Conservation (phyloP, 306 rosid genomes). For the Vigna nakashimae region DNA sequence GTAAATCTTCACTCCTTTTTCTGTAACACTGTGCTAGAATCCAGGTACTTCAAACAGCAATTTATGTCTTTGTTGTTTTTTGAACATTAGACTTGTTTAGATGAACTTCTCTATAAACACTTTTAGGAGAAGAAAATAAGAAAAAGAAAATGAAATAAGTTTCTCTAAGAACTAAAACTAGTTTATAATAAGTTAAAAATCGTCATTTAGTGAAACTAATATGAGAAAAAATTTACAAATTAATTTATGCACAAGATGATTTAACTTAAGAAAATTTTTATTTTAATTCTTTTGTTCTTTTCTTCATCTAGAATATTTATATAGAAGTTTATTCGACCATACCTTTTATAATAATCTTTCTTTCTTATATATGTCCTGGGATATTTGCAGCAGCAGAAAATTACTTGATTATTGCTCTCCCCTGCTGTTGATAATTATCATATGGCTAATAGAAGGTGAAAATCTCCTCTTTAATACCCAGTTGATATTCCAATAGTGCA, state of each 20-base stretch:
- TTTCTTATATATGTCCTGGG: neutral
- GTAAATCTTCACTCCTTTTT: neutral
- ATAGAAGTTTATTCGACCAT: too few species aligned
- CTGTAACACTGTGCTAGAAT: neutral
- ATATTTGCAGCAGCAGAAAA: neutral
- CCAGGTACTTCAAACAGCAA: neutral
- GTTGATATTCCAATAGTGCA: neutral
- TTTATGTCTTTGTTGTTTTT: slow-evolving; percentile 11
- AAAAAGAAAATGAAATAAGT: too few species aligned
- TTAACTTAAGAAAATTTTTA: too few species aligned
- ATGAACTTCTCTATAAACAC: too few species aligned
- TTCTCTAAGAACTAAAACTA: too few species aligned
- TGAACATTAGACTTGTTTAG: neutral
- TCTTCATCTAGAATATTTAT: too few species aligned
- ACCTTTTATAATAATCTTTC: neutral
- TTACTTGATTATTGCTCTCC: slow-evolving; percentile 11
- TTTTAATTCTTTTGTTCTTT: too few species aligned
- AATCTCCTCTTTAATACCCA: neutral
- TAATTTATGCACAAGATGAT: too few species aligned
- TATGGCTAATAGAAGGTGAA: neutral
- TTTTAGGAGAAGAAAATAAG: too few species aligned
- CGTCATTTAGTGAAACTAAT: too few species aligned
- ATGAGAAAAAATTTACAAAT: too few species aligned
- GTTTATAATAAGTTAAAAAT: too few species aligned
- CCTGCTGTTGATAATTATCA: neutral